Percentiles rank a stretch among this genome's conserved stretches.
Conservation (phyloP, 495 filamentous ascomycete species). For the Cercophora samala region DNA sequence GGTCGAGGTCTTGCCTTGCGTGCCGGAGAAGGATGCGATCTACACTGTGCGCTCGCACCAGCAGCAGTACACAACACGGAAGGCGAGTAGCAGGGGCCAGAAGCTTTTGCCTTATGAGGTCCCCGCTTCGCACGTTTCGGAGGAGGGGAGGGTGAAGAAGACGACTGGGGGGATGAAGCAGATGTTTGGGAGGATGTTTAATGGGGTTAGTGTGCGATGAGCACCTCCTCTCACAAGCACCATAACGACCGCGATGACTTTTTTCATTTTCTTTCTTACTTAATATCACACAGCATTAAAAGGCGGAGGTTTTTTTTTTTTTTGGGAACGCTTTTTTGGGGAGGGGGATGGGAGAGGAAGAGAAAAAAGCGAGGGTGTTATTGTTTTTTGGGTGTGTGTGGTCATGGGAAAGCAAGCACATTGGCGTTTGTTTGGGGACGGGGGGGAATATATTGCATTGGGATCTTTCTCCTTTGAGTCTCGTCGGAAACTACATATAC, state of each 20-base stretch:
- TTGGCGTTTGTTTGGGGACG: background rate
- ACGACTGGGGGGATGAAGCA: constrained; percentile 29
- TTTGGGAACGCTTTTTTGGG: background rate
- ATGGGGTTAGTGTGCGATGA: constrained; percentile 22
- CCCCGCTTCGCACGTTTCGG: constrained; percentile 36
- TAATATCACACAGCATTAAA: background rate
- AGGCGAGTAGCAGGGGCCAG: constrained; percentile 14
- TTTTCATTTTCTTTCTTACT: constrained; percentile 1
- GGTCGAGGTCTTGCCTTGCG: constrained; percentile 32
- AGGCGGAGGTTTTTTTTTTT: background rate
- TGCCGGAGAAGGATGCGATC: constrained; percentile 30
- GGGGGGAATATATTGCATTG: background rate
- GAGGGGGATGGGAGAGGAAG: background rate
- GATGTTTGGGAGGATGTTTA: constrained; percentile 43
- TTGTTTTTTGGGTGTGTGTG: background rate
- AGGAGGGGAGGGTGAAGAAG: constrained; percentile 39
- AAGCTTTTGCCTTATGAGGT: constrained; percentile 49
- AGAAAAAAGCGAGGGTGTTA: background rate
- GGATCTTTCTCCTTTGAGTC: background rate
- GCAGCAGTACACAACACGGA: background rate
- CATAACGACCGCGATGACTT: background rate
- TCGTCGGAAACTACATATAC: background rate
- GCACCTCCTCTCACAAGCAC: background rate
- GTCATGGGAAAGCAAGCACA: background rate
- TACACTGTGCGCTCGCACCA: constrained; percentile 17